Evolutionary conservation across 306 rosid genomes (phyloP).

Genomic region (Canavalia gladiata): DNA sequence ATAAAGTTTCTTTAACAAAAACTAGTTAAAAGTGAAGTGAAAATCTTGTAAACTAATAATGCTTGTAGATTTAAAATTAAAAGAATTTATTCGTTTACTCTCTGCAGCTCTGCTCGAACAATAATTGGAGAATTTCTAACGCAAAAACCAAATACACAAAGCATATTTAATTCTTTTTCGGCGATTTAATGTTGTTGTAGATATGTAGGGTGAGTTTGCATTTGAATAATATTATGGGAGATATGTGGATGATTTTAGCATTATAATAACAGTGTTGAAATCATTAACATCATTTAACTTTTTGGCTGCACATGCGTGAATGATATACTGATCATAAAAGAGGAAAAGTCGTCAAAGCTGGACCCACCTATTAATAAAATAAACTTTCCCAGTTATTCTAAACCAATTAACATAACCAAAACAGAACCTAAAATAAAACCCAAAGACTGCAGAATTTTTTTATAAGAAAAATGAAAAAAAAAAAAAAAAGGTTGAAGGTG

Average conservation of each 20-base stretch:
- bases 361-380: not conserved
- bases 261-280: slow-evolving; percentile 10
- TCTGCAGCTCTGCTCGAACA: too few species aligned
- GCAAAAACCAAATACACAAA: too few species aligned
- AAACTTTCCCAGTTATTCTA: not conserved
- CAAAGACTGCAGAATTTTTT: not conserved
- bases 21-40: too few species aligned
- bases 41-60: too few species aligned
- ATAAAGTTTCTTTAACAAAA: too few species aligned
- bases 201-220: too few species aligned
- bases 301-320: slow-evolving; percentile 43
- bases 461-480: not conserved
- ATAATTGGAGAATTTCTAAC: too few species aligned
- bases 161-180: too few species aligned
- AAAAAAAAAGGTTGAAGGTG: not conserved
- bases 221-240: not conserved
- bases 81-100: too few species aligned
- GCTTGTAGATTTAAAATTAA: too few species aligned
- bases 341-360: slow-evolving; percentile 32
- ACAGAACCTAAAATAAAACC: slow-evolving; percentile 32
- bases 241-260: not conserved
- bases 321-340: slow-evolving; percentile 42
- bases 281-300: not conserved
- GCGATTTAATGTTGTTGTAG: too few species aligned
- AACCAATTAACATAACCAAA: slow-evolving; percentile 15